Base-by-base conservation (phyloP, 108 stramenopile species). In the Skeletonema menzelii region DNA sequence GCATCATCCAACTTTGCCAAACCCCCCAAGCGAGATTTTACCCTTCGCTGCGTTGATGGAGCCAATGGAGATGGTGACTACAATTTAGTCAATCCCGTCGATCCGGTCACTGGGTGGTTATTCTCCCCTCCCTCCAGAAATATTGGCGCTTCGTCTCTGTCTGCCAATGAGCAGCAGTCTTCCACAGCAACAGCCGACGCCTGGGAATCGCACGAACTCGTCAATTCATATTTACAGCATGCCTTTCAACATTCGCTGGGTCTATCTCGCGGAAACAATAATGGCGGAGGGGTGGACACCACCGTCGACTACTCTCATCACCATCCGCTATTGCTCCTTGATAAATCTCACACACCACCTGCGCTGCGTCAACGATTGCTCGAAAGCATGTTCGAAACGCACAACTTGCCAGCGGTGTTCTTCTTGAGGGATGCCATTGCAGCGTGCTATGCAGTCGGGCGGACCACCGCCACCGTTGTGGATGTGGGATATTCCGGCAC, bases 331-430 rank as follows among this genome's bases (percentile, higher is more conserved):
- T 58, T 95, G 27, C 42, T 95, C 46, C 56, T 91, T 4, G 94
- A 95, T 65, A 80, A 86, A 56, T 84, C 91, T 20, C 91, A 95
- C 79, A 88, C 92, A 77, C 87, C 91, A 24, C 90, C 94, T 2
- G 82, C 91, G 0, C 30, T 95, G 15, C 88, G 94, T 14, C 94
- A 95, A 61, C 84, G 90, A 63, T 27, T 82, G 1, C 28, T 92
- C 15, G 94, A 95, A 67, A 67, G 86, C 8, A 65, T 90, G 30
- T 85, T 95, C 69, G 94, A 95, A 67, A 77, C 82, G 19, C 79
- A 89, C 31, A 34, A 84, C 14, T 90, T 95, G 11, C 98, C 98
- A 2, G 95, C 98, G 8, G 79, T 90, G 14, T 98, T 95, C 84
- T 77, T 97, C 12, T 90, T 85, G 10, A 76, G 91, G 27, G 97